These are phyloP conservation scores for Yamadazyma taylorii DNA, from an alignment of 1,139 yeast species.

Conservation along the genomic window DNA sequence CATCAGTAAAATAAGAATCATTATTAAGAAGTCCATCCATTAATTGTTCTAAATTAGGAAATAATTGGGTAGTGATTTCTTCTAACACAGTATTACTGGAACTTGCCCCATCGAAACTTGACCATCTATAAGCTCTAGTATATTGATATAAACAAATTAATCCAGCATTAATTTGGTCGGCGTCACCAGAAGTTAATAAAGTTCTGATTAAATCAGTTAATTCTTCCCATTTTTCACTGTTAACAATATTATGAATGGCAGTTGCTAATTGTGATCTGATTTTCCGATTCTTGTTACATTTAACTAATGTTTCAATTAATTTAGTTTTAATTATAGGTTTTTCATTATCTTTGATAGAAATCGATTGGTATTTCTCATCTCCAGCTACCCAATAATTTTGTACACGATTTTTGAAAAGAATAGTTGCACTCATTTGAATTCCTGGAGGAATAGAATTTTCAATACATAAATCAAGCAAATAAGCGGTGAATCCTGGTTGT, in stretches of 20 bases:
- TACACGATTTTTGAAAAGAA: conserved; percentile 67
- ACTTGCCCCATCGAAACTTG: conserved; percentile 46
- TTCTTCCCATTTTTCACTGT: conserved; percentile 48
- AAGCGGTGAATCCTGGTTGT: conserved; percentile 58
- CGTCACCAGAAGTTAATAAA: conserved; percentile 46
- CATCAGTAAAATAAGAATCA: conserved; percentile 43
- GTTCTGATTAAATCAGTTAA: conserved; percentile 35
- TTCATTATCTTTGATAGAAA: conserved; percentile 46
- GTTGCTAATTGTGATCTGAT: conserved; percentile 42
- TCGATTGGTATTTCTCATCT: conserved; percentile 32
- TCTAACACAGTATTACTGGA: conserved; percentile 45
- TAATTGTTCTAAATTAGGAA: conserved; percentile 57
- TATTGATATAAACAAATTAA: conserved; percentile 57
- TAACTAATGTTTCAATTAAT: conserved; percentile 46
- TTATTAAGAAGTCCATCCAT: conserved; percentile 39
- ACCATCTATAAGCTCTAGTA: conserved; percentile 58
- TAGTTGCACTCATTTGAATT: conserved; percentile 61
- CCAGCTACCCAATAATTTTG: conserved; percentile 54
- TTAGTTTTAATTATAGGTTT: conserved; percentile 52
- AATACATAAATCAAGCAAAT: conserved; percentile 51
- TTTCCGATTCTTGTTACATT: conserved; percentile 34
- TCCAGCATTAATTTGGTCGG: conserved; percentile 57
- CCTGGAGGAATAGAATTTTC: conserved; percentile 49
- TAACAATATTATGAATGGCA: conserved; percentile 44
- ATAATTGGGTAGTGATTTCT: conserved; percentile 45